A percentile compares a stretch with the other conserved stretches of the same genome.
phyloP scores from a whole-genome alignment of 306 rosid species.

The Hippophae gyantsensis region DNA sequence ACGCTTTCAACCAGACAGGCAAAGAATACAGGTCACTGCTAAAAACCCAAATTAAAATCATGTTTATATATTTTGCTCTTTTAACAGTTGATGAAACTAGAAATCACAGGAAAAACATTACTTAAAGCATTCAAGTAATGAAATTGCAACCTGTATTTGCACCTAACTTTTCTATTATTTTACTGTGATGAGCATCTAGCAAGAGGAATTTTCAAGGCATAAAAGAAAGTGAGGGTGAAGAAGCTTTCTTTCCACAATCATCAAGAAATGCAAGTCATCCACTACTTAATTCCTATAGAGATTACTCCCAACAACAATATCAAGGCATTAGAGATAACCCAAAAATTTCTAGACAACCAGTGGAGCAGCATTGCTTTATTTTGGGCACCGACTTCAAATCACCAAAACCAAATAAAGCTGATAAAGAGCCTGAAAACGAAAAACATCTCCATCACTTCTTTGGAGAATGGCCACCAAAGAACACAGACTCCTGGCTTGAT shows the following conservation, averaged over 20 bases:
- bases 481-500: conserved; percentile 92
- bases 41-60: not conserved
- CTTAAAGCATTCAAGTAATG: too few relatives aligned
- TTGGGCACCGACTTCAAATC: conserved; percentile 90
- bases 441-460: conserved; percentile 93
- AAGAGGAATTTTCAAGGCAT: conserved; percentile 54
- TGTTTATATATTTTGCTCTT: not conserved
- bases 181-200: conserved; percentile 2
- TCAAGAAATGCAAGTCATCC: conserved; percentile 50
- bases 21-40: conserved; percentile 60
- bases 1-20: conserved; percentile 40
- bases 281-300: conserved; percentile 42
- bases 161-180: conserved; percentile 2
- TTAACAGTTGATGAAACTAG: not conserved
- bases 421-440: conserved; percentile 54
- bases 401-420: conserved; percentile 37
- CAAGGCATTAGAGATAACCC: conserved; percentile 30
- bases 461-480: conserved; percentile 86
- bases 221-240: conserved; percentile 65
- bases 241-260: conserved; percentile 74
- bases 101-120: not conserved
- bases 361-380: conserved; percentile 61
- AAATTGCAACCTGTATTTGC: not conserved
- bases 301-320: conserved; percentile 43
- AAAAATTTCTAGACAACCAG: conserved; percentile 14